phyloP scores from a whole-genome alignment of 2,329 filamentous ascomycete genomes.

The Diaporthe citri region DNA sequence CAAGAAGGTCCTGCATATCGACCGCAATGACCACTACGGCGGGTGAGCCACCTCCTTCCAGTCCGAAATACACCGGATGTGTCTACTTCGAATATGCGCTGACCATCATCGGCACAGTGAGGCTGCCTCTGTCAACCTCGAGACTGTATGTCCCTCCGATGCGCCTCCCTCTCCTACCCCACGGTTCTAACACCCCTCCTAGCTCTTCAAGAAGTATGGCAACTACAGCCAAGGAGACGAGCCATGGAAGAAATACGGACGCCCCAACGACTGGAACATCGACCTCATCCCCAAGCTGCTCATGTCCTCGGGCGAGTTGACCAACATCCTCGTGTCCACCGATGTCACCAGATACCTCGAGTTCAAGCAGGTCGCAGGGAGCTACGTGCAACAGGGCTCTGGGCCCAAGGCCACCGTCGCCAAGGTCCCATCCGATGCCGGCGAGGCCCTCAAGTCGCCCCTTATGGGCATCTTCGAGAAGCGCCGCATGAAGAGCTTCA shows the following conservation, averaged over 20 bases:
- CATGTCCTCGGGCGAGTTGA: slow-evolving; percentile 98
- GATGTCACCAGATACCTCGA: slow-evolving; percentile 91
- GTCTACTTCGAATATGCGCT: background rate
- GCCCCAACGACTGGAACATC: slow-evolving; percentile 99
- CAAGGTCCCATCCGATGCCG: slow-evolving; percentile 95
- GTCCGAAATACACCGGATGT: background rate
- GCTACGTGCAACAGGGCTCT: slow-evolving; percentile 91
- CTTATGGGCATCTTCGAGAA: slow-evolving; percentile 99
- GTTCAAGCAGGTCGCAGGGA: slow-evolving; percentile 95
- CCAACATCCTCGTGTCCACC: slow-evolving; percentile 97
- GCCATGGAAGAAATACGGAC: slow-evolving; percentile 98
- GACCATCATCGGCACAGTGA: slow-evolving; percentile 68
- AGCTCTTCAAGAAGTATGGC: slow-evolving; percentile 98
- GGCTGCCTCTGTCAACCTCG: slow-evolving; percentile 95
- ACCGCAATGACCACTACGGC: slow-evolving; percentile 98
- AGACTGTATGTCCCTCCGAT: slow-evolving; percentile 73
- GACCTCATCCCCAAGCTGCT: slow-evolving; percentile 98
- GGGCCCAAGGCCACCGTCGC: slow-evolving; percentile 90
- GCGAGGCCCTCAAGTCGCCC: slow-evolving; percentile 89
- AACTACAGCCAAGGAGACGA: slow-evolving; percentile 84
- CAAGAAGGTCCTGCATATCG: slow-evolving; percentile 99
- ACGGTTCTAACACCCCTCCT: slow-evolving; percentile 34
- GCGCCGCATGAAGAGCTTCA: slow-evolving; percentile 94
- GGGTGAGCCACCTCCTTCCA: slow-evolving; percentile 72
- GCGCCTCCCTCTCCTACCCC: slow-evolving; percentile 36